Base-by-base conservation (phyloP, 352 stramenopile species). In the Pythium rishiriense region DNA sequence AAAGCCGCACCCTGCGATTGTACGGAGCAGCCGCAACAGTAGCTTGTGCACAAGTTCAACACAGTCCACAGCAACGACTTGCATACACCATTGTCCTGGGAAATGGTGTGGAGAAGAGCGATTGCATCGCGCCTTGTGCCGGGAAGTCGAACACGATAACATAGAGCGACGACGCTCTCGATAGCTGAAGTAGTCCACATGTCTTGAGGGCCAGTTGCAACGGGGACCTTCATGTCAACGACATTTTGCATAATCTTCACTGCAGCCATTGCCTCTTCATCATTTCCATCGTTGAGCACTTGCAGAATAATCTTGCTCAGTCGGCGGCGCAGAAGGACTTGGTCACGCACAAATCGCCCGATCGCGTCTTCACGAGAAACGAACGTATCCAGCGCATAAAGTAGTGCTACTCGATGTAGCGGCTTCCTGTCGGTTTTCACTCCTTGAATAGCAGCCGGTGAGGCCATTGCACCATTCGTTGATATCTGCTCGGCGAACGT, bases 11-110 rank as follows among this genome's bases (percentile, higher is more conserved):
- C 26, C 33, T 17, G 31, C 12, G 52, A 21, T 51, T 22, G 2
- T 0, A 24, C 24, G n/a, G 31, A 52, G 25, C 76, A 84, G 33
- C 81, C 79, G 45, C 79, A 90, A 47, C 81, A 90, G 26, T 78
- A 62, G 37, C 67, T 78, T 2, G 81, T 88, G 41, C 83, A 92
- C 37, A 83, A 72, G 29, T 81, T 68, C 24, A 92, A 31, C 42
- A 88, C 55, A 29, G 69, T 55, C 83, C 81, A 91, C 25, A 90
- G 53, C 57, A 29, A 37, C 37, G 49, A 62, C 41, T 49, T 48
- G n/a, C 28, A 39, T n/a, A 29, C 28, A 17, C 4, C 19, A n/a
- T 19, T 17, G 12, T 62, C 42, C 2, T 11, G 6, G 11, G 53
- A 63, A 8, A 63, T 37, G 21, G 43, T 50, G 25, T 63, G 19